phyloP scores from a whole-genome alignment of 1,284 basidiomycete genomes.

The Cryptococcus amylolentus region DNA sequence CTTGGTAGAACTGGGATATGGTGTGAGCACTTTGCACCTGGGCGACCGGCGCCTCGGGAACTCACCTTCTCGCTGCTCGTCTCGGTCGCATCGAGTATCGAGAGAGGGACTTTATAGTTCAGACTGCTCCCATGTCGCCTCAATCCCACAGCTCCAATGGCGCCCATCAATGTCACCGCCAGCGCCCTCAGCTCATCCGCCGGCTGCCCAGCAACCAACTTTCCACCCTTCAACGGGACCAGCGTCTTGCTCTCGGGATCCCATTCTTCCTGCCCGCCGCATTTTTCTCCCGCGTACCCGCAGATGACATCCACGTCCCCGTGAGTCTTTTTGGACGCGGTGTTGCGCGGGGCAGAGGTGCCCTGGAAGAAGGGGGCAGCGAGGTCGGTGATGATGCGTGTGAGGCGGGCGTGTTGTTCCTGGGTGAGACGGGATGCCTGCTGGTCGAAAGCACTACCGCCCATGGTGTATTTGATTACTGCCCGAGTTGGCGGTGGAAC shows the following conservation, averaged over 20 bases:
- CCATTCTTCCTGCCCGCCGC: slow-evolving; percentile 11
- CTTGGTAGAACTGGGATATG: slow-evolving; percentile 25
- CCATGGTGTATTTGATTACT: slow-evolving; percentile 20
- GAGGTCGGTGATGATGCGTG: slow-evolving; percentile 1
- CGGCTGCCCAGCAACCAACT: slow-evolving; percentile 1
- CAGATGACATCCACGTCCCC: slow-evolving; percentile 40
- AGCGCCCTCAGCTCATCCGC: slow-evolving; percentile 15
- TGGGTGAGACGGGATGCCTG: slow-evolving; percentile 24
- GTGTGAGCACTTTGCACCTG: not conserved
- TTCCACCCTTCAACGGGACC: not conserved
- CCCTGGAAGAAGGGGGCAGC: slow-evolving; percentile 10
- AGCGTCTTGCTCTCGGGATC: not conserved
- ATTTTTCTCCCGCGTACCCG: slow-evolving; percentile 14
- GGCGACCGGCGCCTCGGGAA: not conserved
- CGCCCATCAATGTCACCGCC: slow-evolving; percentile 10
- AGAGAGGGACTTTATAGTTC: slow-evolving; percentile 13
- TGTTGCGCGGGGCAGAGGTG: slow-evolving; percentile 9
- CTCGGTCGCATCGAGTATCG: not conserved
- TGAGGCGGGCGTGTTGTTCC: slow-evolving; percentile 16
- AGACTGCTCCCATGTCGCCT: slow-evolving; percentile 9
- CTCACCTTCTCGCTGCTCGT: slow-evolving; percentile 8
- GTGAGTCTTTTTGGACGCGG: slow-evolving; percentile 26
- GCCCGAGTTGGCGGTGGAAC: not conserved
- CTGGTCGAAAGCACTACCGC: slow-evolving; percentile 31
- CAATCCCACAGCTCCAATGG: slow-evolving; percentile 11